phyloP scores from a whole-genome alignment of 192 early-diverging fungal genomes.

The Coemansia reversa region DNA sequence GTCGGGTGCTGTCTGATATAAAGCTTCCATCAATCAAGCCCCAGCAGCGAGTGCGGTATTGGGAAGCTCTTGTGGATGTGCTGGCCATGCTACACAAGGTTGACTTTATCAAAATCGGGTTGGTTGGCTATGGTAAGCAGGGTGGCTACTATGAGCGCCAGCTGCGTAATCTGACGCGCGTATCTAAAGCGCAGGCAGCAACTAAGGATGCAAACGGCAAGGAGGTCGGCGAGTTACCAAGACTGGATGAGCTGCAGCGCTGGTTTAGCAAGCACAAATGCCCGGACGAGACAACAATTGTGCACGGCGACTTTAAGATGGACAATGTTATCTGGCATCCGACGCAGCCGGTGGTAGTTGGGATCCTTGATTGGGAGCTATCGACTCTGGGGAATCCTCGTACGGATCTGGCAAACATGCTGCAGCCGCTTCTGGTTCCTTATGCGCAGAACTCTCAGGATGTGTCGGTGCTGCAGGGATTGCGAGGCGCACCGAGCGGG shows the following conservation, averaged over 20 bases:
- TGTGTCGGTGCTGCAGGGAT: constrained; percentile 35
- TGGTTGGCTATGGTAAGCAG: constrained; percentile 66
- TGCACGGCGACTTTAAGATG: constrained; percentile 94
- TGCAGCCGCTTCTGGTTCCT: constrained; percentile 69
- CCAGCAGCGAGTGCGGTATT: constrained; percentile 59
- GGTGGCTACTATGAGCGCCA: constrained; percentile 85
- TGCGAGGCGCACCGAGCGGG: constrained; percentile 46
- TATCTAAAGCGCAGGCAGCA: constrained; percentile 68
- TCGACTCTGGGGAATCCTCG: constrained; percentile 91
- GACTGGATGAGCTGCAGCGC: constrained; percentile 63
- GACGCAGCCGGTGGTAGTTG: constrained; percentile 70
- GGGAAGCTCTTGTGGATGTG: constrained; percentile 71
- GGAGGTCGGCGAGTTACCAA: constrained; percentile 67
- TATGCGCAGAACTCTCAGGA: constrained; percentile 9
- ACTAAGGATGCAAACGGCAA: constrained; percentile 59
- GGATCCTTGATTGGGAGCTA: constrained; percentile 90
- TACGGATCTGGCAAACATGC: constrained; percentile 84
- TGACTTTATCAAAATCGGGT: constrained; percentile 63
- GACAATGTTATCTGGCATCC: constrained; percentile 81
- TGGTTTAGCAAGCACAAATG: constrained; percentile 75
- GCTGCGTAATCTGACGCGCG: constrained; percentile 64
- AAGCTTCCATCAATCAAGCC: constrained; percentile 57
- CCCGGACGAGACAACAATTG: constrained; percentile 74
- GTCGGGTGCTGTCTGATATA: constrained; percentile 77
- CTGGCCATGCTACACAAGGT: constrained; percentile 80